Base-by-base conservation (phyloP, 1,284 basidiomycete species). In the Ceratobasidium sp. region DNA sequence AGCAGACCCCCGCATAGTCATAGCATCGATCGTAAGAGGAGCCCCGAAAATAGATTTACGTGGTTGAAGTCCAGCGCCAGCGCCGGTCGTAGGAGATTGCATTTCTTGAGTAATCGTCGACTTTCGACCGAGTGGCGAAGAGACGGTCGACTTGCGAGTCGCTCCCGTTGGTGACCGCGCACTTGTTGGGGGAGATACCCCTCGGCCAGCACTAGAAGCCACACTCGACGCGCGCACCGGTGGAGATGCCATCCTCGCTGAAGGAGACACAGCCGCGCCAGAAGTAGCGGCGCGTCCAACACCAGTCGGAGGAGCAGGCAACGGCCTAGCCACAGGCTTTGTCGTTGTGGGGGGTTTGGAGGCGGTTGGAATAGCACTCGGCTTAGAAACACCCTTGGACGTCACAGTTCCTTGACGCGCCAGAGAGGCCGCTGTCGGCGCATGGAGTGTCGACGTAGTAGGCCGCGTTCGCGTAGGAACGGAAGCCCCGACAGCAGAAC, bases 371-470 rank as follows among this genome's bases (percentile, higher is more conserved):
- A 56, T 44, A n/a, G 51, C 26, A 40, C 61, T 56, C n/a, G 46
- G 61, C 10, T 55, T 64, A 1, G 49, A n/a, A 9, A 26, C 28
- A 26, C 61, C 40, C 18, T 58, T 70, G n/a, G 64, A 46, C n/a
- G 23, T 9, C 20, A 70, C 40, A 71, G 81, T 63, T 60, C 51
- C 79, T 69, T 81, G 86, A 80, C 91, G 93, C 1, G 93, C 94
- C 39, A 94, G 86, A 0, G 93, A 95, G 81, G 93, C 93, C 1
- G 91, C 93, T 0, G 93, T 94, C 0, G 93, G 93, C 0, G 92
- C 92, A 71, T 91, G 85, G 15, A 94, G 86, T 28, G 91, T 89
- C 2, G 92, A 93, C 0, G 85, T 40, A n/a, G n/a, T n/a, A 33
- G 71, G 28, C 20, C 75, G 18, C 0, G 72, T 53, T 7, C 61